A percentile compares a stretch with the other conserved stretches of the same genome.
phyloP scores from a whole-genome alignment of 2,329 filamentous ascomycete species.

The Claviceps sp. region DNA sequence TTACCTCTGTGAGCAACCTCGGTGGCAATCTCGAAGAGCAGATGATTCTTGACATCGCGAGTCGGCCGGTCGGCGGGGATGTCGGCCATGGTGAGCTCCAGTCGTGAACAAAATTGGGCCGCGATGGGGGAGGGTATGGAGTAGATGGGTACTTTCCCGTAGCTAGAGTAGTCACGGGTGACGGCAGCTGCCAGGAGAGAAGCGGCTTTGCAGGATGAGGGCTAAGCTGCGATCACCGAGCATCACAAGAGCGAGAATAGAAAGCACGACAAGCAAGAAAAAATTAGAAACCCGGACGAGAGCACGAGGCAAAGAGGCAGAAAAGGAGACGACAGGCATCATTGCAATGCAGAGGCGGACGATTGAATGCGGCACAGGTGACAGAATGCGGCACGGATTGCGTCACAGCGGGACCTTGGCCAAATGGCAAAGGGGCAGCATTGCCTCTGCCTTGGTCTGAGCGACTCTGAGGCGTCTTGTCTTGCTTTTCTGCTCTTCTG shows the following conservation, averaged over 20 bases:
- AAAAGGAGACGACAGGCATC: not conserved
- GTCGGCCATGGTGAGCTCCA: conserved; percentile 27
- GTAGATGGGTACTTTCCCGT: not conserved
- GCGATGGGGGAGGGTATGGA: not conserved
- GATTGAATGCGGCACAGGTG: conserved; percentile 4
- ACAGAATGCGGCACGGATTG: conserved; percentile 3
- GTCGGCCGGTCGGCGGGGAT: conserved; percentile 31
- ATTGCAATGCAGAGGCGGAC: not conserved
- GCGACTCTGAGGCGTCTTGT: too few species aligned
- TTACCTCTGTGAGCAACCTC: conserved; percentile 93
- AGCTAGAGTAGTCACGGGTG: not conserved
- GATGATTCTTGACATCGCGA: conserved; percentile 82
- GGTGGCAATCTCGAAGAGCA: conserved; percentile 92
- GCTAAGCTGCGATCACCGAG: not conserved
- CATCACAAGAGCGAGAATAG: not conserved
- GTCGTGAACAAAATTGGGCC: not conserved
- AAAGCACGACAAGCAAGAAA: not conserved
- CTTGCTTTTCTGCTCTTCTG: too few species aligned
- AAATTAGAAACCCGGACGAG: too few species aligned
- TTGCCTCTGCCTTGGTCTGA: too few species aligned
- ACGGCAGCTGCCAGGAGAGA: not conserved
- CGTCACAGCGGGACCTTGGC: conserved; percentile 1
- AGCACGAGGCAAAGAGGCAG: not conserved
- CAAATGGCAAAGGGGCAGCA: too few species aligned
- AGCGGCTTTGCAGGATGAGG: not conserved